Evolutionary conservation across 2,329 filamentous ascomycete species (phyloP), one percentile per base, ranked within the genome.

Genomic region (Amauroascus niger): DNA sequence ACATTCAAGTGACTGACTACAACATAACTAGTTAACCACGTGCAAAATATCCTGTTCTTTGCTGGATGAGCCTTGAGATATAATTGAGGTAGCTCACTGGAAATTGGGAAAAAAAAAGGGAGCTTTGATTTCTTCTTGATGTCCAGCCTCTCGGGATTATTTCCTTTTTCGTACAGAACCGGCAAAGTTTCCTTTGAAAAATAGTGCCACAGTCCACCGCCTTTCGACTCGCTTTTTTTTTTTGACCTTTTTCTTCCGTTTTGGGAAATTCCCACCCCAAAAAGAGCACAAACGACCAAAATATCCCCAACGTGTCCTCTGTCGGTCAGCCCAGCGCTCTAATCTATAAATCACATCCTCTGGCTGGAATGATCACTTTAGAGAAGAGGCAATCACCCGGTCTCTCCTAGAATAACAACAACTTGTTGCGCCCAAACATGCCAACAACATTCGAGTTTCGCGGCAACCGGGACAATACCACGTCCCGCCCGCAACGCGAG

Each of bases 371-470:
- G 20, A 24, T 26, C 18, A n/a, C 3, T 16, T n/a, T 40, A 14
- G 5, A 26, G 40, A 26, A 18, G 20, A 26, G 9, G 22, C 18
- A 26, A 16, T 8, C 11, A 26, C 18, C 24, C 39, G 11, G 13
- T 18, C 13, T 24, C n/a, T n/a, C n/a, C n/a, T n/a, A n/a, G n/a
- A n/a, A n/a, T n/a, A n/a, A 39, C 24, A 6, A 7, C 41, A 45
- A 30, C 26, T 9, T 30, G n/a, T n/a, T n/a, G n/a, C 18, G 22
- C 43, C 18, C 33, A 16, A 51, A 50, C 6, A 63, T 63, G 61
- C 53, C 60, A 3, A 63, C 65, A 46, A 59, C 61, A 13, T 69
- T 61, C 48, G 58, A 68, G 57, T 70, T 70, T 55, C 66, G 64
- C 53, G 67, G 66, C 33, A 64, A 63, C 52, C 48, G 53, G 22